Evolutionary conservation across 2,329 filamentous ascomycete species (phyloP), one percentile per base, ranked within the genome.

Genomic region (Herpotrichia juniperi): DNA sequence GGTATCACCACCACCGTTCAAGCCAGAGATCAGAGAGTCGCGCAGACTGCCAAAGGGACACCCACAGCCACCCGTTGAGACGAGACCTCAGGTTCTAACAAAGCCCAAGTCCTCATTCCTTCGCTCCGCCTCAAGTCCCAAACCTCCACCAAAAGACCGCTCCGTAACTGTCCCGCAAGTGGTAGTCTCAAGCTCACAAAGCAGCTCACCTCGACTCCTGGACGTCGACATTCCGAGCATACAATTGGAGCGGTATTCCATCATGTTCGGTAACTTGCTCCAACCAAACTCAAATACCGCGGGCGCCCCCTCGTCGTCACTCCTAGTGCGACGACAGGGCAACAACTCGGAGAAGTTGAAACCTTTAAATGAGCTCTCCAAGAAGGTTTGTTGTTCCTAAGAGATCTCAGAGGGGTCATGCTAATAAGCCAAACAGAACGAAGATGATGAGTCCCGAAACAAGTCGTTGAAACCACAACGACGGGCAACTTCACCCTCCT

Each of bases 251-350:
- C 81, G 93, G 43, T 97, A 96, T 63, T 96, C 92, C 62, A 84
- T 97, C 59, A 97, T 97, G 93, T 97, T 97, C 67, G 86, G 87
- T 49, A 84, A 83, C 31, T 79, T 97, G 6, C 77, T 96, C 22
- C 82, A 84, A 54, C 64, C 66, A 8, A 61, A 61, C 12, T 49
- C 59, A 43, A 32, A 11, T 28, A n/a, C n/a, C n/a, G n/a, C n/a
- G n/a, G n/a, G n/a, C n/a, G n/a, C n/a, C n/a, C 61, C 59, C 1
- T 61, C 63, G 7, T 66, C 67, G 4, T 70, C 69, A 7, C 62
- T 76, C 4, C 53, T 74, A 16, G 62, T 61, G 24, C 62, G 74
- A 50, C 66, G 74, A 17, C 71, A 75, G 50, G 68, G 64, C 19
- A 70, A 67, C 46, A 69, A 68, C 46, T 39, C 61, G 21, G 70